Percentiles rank a stretch among this genome's conserved stretches.
Conservation (phyloP, 2,329 filamentous ascomycete genomes). For the Pseudogymnoascus sp. region DNA sequence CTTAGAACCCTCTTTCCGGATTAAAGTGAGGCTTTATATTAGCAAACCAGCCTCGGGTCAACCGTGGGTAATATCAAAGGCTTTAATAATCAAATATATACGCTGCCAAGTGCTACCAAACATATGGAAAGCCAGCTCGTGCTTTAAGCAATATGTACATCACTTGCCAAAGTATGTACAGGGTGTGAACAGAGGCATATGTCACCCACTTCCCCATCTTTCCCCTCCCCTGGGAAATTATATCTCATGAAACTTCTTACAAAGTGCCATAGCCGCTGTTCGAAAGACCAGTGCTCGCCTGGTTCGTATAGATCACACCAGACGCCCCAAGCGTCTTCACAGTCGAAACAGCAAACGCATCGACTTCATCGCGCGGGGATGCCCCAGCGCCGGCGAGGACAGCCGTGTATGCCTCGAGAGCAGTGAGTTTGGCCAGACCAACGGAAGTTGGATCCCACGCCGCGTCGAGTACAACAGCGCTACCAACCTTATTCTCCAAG, state of each 20-base stretch:
- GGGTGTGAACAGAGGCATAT: neutral
- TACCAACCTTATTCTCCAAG: conserved; percentile 12
- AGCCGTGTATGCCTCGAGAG: conserved; percentile 29
- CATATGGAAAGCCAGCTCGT: neutral
- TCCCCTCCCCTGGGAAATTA: neutral
- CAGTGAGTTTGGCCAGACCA: conserved; percentile 23
- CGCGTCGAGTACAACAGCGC: conserved; percentile 16
- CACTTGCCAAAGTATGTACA: neutral
- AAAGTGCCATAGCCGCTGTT: conserved; percentile 23
- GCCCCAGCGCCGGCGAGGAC: conserved; percentile 32
- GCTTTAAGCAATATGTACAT: neutral
- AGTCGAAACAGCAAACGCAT: conserved; percentile 21
- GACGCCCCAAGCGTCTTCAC: conserved; percentile 18
- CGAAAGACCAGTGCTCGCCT: conserved; percentile 20
- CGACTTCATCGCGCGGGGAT: conserved; percentile 24
- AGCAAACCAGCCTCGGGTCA: too few relatives aligned
- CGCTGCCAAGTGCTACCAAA: neutral
- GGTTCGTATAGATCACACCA: conserved; percentile 20
- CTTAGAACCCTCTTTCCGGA: too few relatives aligned
- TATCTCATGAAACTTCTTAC: neutral
- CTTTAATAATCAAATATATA: neutral
- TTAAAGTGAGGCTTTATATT: too few relatives aligned
- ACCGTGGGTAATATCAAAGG: too few relatives aligned
- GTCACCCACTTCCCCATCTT: neutral
- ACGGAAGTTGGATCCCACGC: conserved; percentile 20